A percentile compares a stretch with the other conserved stretches of the same genome.
Conservation (phyloP, 768 basidiomycete genomes). For the Pulveroboletus sp. region DNA sequence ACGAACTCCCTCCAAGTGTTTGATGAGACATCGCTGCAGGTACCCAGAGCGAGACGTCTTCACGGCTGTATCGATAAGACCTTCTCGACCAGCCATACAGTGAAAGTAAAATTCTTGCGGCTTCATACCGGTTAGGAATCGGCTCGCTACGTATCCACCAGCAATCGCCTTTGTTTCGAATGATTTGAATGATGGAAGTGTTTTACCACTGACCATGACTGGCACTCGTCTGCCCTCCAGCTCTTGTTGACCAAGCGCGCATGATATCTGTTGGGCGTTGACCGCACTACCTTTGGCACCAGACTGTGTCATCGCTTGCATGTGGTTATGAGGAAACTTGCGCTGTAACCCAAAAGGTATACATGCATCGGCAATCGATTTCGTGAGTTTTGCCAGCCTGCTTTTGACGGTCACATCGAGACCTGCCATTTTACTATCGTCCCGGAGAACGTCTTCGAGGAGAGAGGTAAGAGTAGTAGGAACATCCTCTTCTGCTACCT, state of each 20-base stretch:
- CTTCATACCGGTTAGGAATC: constrained; percentile 96
- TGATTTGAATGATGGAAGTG: constrained; percentile 90
- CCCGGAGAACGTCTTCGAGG: constrained; percentile 87
- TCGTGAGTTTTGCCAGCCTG: constrained; percentile 80
- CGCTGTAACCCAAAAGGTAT: constrained; percentile 85
- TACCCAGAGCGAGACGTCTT: constrained; percentile 99
- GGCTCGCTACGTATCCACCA: constrained; percentile 96
- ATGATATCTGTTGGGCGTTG: constrained; percentile 98
- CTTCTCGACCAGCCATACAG: constrained; percentile 99
- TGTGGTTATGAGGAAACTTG: constrained; percentile 96
- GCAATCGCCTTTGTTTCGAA: constrained; percentile 99
- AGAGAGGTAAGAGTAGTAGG: constrained; percentile 55
- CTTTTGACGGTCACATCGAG: constrained; percentile 90
- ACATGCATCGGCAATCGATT: constrained; percentile 82
- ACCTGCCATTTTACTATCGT: constrained; percentile 96
- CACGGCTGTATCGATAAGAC: constrained; percentile 97
- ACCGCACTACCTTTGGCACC: constrained; percentile 98
- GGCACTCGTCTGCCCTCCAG: constrained; percentile 98
- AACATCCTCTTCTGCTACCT: constrained; percentile 48
- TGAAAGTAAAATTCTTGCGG: constrained; percentile 99
- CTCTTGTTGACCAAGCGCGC: constrained; percentile 94
- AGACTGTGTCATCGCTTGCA: constrained; percentile 98
- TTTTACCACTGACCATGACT: constrained; percentile 99
- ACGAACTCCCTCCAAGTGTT: constrained; percentile 94
- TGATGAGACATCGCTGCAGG: constrained; percentile 95